Evolutionary conservation across 2,329 filamentous ascomycete species (phyloP), one percentile per base, ranked within the genome.

Genomic region (Fonsecaea pedrosoi): DNA sequence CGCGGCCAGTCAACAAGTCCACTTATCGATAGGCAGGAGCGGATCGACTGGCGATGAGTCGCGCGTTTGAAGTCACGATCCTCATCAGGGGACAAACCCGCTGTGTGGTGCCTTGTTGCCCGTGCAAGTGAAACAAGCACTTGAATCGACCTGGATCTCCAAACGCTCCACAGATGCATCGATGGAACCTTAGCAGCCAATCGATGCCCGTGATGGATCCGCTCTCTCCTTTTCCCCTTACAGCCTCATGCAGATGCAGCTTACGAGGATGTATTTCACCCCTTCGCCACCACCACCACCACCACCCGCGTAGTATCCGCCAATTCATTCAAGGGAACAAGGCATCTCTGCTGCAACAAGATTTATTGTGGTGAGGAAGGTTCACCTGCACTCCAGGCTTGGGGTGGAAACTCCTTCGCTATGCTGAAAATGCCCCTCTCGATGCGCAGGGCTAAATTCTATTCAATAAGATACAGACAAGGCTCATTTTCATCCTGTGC

Each of bases 381-480:
- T 45, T 18, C 40, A 45, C 40, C 5, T 7, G 21, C 18, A 45
- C 4, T 45, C 7, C 40, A 45, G 40, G 40, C 40, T 45, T 18
- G 15, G 21, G 40, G 37, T 13, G 21, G 12, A 21, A 21, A 54
- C 50, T 30, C 50, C 50, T 21, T 54, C 50, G 50, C 50, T 54
- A 54, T 54, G 50, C 50, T 54, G 50, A n/a, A 32, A 34, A 30
- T n/a, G 21, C 50, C 34, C n/a, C 5, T 37, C n/a, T 55, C 30
- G 34, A 30, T 9, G 13, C 8, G 18, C 45, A 25, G 2, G 45
- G 45, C 45, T 21, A 18, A 50, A 5, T 50, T 8, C 30, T 55
- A 55, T 55, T 55, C 53, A 55, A 55, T 55, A 37, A n/a, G 45
- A 55, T 55, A 25, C 25, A 25, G 25, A 35, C 30, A 55, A 55